phyloP scores from a whole-genome alignment of 768 basidiomycete genomes.

The Psilocybe azurescens region DNA sequence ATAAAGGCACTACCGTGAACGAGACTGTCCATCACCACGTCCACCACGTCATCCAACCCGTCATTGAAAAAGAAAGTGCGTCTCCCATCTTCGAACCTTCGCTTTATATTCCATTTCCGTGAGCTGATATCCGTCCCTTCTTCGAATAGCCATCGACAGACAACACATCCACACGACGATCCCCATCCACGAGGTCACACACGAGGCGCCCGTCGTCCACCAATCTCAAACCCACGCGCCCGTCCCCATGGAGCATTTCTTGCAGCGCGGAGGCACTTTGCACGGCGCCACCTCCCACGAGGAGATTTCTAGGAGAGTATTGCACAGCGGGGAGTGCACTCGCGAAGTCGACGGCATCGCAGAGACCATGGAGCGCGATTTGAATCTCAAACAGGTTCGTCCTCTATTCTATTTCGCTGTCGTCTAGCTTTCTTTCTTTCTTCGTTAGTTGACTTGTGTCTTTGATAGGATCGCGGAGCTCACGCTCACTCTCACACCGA shows the following conservation, averaged over 20 bases:
- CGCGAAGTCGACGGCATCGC: slow-evolving; percentile 33
- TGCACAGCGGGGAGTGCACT: slow-evolving; percentile 24
- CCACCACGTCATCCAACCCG: slow-evolving; percentile 42
- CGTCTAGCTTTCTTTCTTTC: no score
- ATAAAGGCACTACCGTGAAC: slow-evolving; percentile 36
- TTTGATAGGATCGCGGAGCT: slow-evolving; percentile 1
- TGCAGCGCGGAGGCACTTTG: slow-evolving; percentile 29
- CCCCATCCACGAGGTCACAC: slow-evolving; percentile 40
- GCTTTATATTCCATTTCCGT: background rate
- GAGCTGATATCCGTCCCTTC: no score
- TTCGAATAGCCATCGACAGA: slow-evolving; percentile 31
- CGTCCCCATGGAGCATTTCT: slow-evolving; percentile 38
- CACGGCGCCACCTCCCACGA: slow-evolving; percentile 14
- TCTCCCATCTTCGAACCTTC: background rate
- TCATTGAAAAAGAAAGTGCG: slow-evolving; percentile 45
- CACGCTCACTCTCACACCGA: slow-evolving; percentile 3
- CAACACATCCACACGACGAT: slow-evolving; percentile 36
- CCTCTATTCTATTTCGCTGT: background rate
- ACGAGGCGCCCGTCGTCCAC: slow-evolving; percentile 43
- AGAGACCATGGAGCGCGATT: slow-evolving; percentile 22
- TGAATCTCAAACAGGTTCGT: slow-evolving; percentile 19
- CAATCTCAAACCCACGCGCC: slow-evolving; percentile 38
- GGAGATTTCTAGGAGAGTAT: slow-evolving; percentile 25
- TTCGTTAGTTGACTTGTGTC: background rate
- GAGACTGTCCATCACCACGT: slow-evolving; percentile 41